Percentiles rank a stretch among this genome's conserved stretches.
phyloP scores from a whole-genome alignment of 331 rosid species.

The Malus hybrid region DNA sequence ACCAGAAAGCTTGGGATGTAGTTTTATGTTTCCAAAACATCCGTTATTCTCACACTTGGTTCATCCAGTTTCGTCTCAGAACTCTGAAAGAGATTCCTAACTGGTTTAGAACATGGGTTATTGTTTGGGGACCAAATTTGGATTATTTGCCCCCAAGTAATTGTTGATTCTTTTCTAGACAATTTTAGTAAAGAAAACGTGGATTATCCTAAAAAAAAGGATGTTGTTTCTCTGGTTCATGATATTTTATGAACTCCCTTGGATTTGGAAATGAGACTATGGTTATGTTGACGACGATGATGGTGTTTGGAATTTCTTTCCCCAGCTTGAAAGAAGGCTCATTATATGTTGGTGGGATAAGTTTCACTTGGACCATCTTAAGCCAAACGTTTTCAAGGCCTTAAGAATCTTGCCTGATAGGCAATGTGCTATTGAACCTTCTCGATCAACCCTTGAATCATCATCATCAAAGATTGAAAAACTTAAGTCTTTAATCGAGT shows the following conservation, averaged over 20 bases:
- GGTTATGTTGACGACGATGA: too few species aligned
- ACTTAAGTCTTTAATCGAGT: not conserved
- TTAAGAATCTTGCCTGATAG: too few species aligned
- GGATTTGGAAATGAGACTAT: too few species aligned
- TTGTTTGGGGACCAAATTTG: not conserved
- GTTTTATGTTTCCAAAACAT: not conserved
- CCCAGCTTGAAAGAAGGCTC: too few species aligned
- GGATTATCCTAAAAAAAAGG: not conserved
- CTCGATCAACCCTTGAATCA: not conserved
- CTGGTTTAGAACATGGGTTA: not conserved
- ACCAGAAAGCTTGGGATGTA: not conserved
- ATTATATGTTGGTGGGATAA: too few species aligned
- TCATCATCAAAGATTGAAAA: not conserved
- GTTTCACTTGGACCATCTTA: not conserved
- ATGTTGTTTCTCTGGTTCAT: too few species aligned
- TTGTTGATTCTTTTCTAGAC: too few species aligned
- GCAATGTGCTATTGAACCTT: not conserved
- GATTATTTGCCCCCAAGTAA: not conserved
- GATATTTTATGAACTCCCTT: too few species aligned
- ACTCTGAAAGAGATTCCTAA: not conserved
- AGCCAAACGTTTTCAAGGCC: not conserved
- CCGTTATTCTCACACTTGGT: too few species aligned
- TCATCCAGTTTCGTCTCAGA: too few species aligned
- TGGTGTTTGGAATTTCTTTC: too few species aligned
- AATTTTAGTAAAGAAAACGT: not conserved